Evolutionary conservation across 306 rosid species (phyloP).

Genomic region (Quercus cerris): DNA sequence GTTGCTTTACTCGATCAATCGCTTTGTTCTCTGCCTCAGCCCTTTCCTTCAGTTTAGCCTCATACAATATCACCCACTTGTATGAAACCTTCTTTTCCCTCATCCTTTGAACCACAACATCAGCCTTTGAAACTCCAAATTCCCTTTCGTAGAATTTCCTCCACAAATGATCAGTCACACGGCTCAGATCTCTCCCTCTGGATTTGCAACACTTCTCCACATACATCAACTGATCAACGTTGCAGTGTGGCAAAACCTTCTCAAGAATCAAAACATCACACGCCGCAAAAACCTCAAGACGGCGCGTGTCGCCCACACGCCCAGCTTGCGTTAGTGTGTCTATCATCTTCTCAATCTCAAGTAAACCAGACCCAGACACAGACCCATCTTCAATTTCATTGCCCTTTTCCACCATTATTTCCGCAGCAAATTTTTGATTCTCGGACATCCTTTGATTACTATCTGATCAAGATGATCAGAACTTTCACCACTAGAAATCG

Average conservation of each 20-base stretch:
- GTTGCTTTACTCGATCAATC: conserved; percentile 27
- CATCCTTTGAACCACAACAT: conserved; percentile 37
- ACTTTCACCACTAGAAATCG: too few species aligned
- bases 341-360: too few species aligned
- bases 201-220: conserved; percentile 39
- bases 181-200: conserved; percentile 48
- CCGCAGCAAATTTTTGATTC: too few species aligned
- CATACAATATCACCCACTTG: conserved; percentile 39
- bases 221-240: conserved; percentile 42
- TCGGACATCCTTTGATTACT: too few species aligned
- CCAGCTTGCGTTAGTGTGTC: too few species aligned
- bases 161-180: conserved; percentile 46
- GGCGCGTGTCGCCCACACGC: too few species aligned
- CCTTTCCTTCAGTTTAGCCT: conserved; percentile 40
- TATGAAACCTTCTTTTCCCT: conserved; percentile 24
- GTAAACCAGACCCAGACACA: too few species aligned
- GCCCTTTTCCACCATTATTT: too few species aligned
- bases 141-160: conserved; percentile 40
- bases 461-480: too few species aligned
- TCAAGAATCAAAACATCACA: conserved; percentile 15
- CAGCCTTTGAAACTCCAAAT: conserved; percentile 25
- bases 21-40: conserved; percentile 30
- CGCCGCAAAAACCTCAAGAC: too few species aligned
- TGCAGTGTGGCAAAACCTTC: conserved; percentile 46
- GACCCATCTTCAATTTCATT: too few species aligned